phyloP scores from a whole-genome alignment of 2,329 filamentous ascomycete genomes.

The Bimuria novae-zelandiae region DNA sequence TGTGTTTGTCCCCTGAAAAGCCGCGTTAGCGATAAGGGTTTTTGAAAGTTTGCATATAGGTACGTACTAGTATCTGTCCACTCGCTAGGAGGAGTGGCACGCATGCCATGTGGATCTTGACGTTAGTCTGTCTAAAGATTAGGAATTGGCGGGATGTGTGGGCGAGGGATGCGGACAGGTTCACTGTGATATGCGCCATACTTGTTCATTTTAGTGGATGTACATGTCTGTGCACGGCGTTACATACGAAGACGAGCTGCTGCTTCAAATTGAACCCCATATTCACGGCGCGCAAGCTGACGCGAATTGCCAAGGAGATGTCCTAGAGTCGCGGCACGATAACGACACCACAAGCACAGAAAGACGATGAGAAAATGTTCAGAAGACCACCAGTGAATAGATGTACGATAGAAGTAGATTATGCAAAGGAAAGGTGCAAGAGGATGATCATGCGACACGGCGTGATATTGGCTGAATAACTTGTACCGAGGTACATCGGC shows the following conservation, averaged over 20 bases:
- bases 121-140: slow-evolving; percentile 61
- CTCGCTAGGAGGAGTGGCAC: slow-evolving; percentile 76
- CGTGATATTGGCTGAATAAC: not conserved
- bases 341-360: no score
- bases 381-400: no score
- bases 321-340: no score
- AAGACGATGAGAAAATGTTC: no score
- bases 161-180: slow-evolving; percentile 50
- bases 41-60: not conserved
- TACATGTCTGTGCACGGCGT: not conserved
- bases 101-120: slow-evolving; percentile 77
- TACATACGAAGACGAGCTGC: slow-evolving; percentile 39
- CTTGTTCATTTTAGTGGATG: slow-evolving; percentile 48
- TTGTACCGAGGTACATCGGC: slow-evolving; percentile 3
- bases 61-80: slow-evolving; percentile 31
- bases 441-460: slow-evolving; percentile 1
- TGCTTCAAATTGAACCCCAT: slow-evolving; percentile 38
- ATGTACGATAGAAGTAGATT: not conserved
- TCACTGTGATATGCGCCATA: slow-evolving; percentile 85
- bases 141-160: slow-evolving; percentile 6
- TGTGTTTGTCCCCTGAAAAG: slow-evolving; percentile 59
- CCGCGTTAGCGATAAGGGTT: not conserved
- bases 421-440: not conserved
- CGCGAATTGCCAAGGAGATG: no score
- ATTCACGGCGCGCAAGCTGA: not conserved